Base-by-base conservation (phyloP, 2,329 filamentous ascomycete genomes). In the Septoria petroselini region DNA sequence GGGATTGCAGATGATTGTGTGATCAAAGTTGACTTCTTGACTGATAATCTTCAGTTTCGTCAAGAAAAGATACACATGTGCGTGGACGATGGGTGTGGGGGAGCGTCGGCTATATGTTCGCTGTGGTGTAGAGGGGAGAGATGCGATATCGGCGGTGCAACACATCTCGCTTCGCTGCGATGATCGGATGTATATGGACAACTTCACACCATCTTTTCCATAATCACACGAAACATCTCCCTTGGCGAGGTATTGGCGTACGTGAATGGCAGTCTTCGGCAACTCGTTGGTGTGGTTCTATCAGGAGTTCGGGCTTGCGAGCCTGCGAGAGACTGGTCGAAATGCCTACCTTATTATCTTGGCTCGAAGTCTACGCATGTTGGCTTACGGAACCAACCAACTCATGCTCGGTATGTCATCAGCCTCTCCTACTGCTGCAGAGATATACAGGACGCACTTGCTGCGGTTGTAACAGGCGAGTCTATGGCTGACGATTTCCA, bases 291-390 rank as follows among this genome's bases (percentile, higher is more conserved):
- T 29, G 17, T 67, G 65, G 64, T 64, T 67, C 55, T 64, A 66
- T 47, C 50, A 60, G 48, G 64, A 62, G 14, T 67, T 67, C 48
- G 65, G 65, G 8, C 43, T 68, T n/a, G 55, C 41, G 5, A 59
- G 59, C n/a, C 62, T 67, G 41, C 57, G 62, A 27, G 55, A 55
- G 11, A 65, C 64, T 2, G 65, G 65, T 25, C 57, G 62, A 9
- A 74, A 81, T 69, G 76, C 77, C 41, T 75, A 71, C 61, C 69
- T 81, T 34, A 72, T 81, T 61, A 82, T 83, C 56, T 52, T 77
- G 31, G 70, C 72, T 4, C 70, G 79, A n/a, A 53, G 58, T 11
- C 59, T 62, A 23, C 64, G 65, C 14, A 68, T 68, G 64, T 57
- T 66, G 31, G 63, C 64, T 1, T 65, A 65, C 54, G 65, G 65